Percentiles rank a stretch among this genome's conserved stretches.
These are phyloP conservation scores for Apocynum venetum DNA, from an alignment of 257 asterid species.

Conservation along the genomic window DNA sequence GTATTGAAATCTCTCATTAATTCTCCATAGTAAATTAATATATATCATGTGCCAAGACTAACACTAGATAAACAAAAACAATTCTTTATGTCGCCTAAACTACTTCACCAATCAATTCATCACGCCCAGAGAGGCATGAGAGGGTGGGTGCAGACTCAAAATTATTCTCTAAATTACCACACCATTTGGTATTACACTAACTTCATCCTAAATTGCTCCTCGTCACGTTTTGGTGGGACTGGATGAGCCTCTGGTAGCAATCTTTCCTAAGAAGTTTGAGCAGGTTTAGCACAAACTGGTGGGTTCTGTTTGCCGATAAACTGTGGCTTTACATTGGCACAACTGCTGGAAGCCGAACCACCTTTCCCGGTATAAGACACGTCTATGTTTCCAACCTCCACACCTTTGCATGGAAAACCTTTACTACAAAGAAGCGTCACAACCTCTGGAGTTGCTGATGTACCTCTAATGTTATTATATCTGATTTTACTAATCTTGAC, in stretches of 20 bases:
- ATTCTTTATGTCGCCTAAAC: no score
- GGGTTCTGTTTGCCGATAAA: conserved; percentile 39
- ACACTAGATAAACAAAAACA: no score
- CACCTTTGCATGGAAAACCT: conserved; percentile 36
- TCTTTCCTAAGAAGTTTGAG: neutral
- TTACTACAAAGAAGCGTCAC: conserved; percentile 38
- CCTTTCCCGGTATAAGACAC: conserved; percentile 27
- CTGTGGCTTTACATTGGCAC: conserved; percentile 38
- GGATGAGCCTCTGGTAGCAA: neutral
- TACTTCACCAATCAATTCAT: no score
- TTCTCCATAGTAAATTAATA: no score
- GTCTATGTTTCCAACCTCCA: conserved; percentile 39
- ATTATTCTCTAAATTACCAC: no score
- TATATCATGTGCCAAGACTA: no score
- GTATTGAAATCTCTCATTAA: no score
- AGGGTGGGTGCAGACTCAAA: neutral
- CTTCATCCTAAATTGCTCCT: neutral
- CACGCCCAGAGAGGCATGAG: neutral
- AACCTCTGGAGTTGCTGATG: conserved; percentile 24
- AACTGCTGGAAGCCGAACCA: conserved; percentile 28
- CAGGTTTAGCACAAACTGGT: conserved; percentile 16
- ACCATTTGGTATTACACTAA: no score
- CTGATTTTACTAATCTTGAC: conserved; percentile 22
- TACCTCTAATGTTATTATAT: conserved; percentile 34
- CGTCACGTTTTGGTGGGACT: no score